These are phyloP conservation scores for Cercophora sp. DNA, from an alignment of 495 filamentous ascomycete genomes.

Conservation along the genomic window DNA sequence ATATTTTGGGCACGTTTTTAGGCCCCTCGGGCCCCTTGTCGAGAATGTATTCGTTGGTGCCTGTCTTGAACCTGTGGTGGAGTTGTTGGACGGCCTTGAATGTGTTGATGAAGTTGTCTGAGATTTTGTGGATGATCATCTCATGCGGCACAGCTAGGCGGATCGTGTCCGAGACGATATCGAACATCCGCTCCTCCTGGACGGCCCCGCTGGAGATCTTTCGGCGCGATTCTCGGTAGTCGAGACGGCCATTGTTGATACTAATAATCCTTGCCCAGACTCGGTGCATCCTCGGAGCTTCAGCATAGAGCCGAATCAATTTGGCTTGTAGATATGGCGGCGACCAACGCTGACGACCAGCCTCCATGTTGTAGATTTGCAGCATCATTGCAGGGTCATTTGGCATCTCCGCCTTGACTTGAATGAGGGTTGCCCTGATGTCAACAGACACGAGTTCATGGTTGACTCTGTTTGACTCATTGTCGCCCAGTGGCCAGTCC, in stretches of 20 bases:
- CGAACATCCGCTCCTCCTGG: constrained; percentile 75
- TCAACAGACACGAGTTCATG: constrained; percentile 77
- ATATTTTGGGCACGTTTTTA: constrained; percentile 79
- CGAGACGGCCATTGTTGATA: constrained; percentile 72
- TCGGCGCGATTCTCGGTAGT: constrained; percentile 69
- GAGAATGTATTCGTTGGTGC: constrained; percentile 80
- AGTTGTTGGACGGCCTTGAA: constrained; percentile 84
- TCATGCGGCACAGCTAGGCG: constrained; percentile 91
- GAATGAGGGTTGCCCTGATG: constrained; percentile 70
- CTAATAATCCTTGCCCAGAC: constrained; percentile 84
- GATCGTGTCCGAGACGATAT: constrained; percentile 80
- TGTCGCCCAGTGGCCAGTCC: constrained; percentile 31
- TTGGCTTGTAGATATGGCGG: constrained; percentile 72
- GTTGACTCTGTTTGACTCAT: constrained; percentile 20
- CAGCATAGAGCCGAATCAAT: constrained; percentile 76
- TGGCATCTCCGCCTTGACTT: constrained; percentile 85
- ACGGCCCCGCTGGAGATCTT: constrained; percentile 57
- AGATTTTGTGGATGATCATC: constrained; percentile 81
- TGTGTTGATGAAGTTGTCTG: constrained; percentile 87
- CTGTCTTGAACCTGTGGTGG: constrained; percentile 82
- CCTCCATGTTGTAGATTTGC: constrained; percentile 75
- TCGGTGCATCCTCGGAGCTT: constrained; percentile 71
- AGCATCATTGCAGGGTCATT: constrained; percentile 85
- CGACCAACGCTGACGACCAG: constrained; percentile 79
- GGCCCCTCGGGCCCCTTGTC: constrained; percentile 78